Evolutionary conservation across 495 filamentous ascomycete species (phyloP).

Genomic region (Penicillium bialowiezense): DNA sequence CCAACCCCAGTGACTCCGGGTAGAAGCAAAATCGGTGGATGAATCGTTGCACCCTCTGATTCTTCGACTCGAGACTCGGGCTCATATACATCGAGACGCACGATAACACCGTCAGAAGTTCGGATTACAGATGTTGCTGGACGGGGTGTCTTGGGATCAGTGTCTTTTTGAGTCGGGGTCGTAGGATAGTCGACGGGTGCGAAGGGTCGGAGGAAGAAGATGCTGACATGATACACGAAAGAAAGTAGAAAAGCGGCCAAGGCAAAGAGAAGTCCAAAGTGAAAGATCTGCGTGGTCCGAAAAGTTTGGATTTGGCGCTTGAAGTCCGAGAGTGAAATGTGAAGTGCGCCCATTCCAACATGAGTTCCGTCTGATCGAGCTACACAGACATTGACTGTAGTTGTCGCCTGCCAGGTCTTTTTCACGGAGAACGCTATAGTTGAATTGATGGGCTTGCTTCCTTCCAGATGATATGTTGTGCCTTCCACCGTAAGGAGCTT

Average conservation of each 20-base stretch:
- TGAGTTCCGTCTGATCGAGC: slow-evolving; percentile 35
- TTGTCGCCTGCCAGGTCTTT: slow-evolving; percentile 60
- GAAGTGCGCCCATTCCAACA: slow-evolving; percentile 58
- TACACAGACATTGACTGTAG: slow-evolving; percentile 58
- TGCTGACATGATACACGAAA: slow-evolving; percentile 53
- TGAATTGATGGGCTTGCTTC: slow-evolving; percentile 61
- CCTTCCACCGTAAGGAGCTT: slow-evolving; percentile 55
- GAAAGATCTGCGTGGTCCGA: slow-evolving; percentile 13
- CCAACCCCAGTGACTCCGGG: slow-evolving; percentile 60
- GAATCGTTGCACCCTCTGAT: background rate
- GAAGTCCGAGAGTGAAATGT: slow-evolving; percentile 55
- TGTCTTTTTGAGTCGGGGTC: background rate
- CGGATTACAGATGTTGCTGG: background rate
- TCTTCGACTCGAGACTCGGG: background rate
- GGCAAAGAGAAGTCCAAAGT: background rate
- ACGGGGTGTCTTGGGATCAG: background rate
- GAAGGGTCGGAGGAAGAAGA: slow-evolving; percentile 55
- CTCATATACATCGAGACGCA: background rate
- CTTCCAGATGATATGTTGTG: slow-evolving; percentile 52
- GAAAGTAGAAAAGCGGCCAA: slow-evolving; percentile 37
- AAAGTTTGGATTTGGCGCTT: slow-evolving; percentile 56
- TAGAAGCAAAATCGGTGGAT: background rate
- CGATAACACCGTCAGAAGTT: background rate
- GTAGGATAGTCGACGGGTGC: slow-evolving; percentile 11
- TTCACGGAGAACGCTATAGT: slow-evolving; percentile 50